Base-by-base conservation (phyloP, 2,329 filamentous ascomycete genomes). In the Aspergillus terreus region DNA sequence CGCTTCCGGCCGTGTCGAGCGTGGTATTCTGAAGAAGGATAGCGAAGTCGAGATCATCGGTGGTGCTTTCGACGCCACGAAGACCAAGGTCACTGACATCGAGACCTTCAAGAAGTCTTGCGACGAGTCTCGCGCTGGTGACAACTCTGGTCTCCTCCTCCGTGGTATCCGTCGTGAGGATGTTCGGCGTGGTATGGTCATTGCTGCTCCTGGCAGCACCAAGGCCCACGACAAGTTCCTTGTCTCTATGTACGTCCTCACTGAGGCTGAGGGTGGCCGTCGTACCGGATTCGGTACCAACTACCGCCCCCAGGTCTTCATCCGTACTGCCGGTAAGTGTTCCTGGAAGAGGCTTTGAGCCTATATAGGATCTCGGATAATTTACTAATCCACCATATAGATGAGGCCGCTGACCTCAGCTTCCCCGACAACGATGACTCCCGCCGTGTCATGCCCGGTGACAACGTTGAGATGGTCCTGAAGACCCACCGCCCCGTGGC, bases 41-140 rank as follows among this genome's bases (percentile, higher is more conserved):
- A 82, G 86, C 58, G 94, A 99, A 70, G 85, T 99, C 61, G 94
- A 99, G 81, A 83, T 99, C 59, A 83, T 99, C 56, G 94, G 94
- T 71, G 95, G 94, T 80, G 85, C 86, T 62, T 75, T 77, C 51
- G 82, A 85, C 43, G 78, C 90, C 61, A 89, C 97, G 81, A 96
- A 95, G 85, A 97, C 94, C 75, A 97, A 96, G 82, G 92, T 99
- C 60, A 99, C 94, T 68, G 95, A 99, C 70, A 97, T 99, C 63
- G 94, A 99, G 82, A 99, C 92, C 61, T 99, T 99, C 83, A 96
- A 97, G 84, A 99, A 99, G 84, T 95, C 91, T 46, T 97, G 94
- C 76, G 92, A 96, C 53, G 90, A 96, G 78, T 95, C 92, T 53
- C 85, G 89, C 66, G 94, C 94, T 56, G 94, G 94, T 74, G 94